Evolutionary conservation across 2,329 filamentous ascomycete genomes (phyloP), one percentile per base, ranked within the genome.

Genomic region (Domatiomyces globalis): DNA sequence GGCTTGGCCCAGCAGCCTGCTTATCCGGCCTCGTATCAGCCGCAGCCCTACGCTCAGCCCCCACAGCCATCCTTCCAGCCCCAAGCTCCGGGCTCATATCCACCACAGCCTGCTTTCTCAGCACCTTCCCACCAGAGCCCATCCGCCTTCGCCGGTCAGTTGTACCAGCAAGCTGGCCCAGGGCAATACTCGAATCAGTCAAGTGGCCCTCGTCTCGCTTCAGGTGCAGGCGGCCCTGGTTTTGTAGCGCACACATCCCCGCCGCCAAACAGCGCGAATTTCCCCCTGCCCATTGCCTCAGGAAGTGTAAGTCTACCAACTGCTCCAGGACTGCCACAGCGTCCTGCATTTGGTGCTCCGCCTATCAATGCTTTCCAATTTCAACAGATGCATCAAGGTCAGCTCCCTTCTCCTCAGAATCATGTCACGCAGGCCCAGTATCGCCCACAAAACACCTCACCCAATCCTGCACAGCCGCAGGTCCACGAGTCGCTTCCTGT

Each of bases 281-380:
- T 58, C 18, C 56, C 56, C 46, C 73, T 45, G 50, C 56, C 56
- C 47, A 55, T 58, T 45, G 54, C 75, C 57, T 73, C 76, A 46
- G 69, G 76, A 56, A 74, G 76, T 49, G 74, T 72, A 52, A 77
- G 73, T 60, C 65, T 79, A 46, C 76, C 76, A n/a, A 63, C 70
- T 47, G 73, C 74, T 12, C 72, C 77, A 19, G 76, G 78, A 51
- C 71, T 83, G 44, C 80, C 80, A 2, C 77, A 80, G 56, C 72
- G 80, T 49, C 80, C 80, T 15, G 69, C 73, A 9, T 79, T 81
- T 61, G 73, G 71, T 54, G 73, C 74, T 15, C 74, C 75, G 25
- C 69, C 69, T 51, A 68, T 76, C 53, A 77, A 74, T 59, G 69
- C 72, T 44, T 73, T 72, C 53, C 72, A 76, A 54, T 70, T 79